Evolutionary conservation across 2,329 filamentous ascomycete species (phyloP).

Genomic region (Colletotrichum sp.): DNA sequence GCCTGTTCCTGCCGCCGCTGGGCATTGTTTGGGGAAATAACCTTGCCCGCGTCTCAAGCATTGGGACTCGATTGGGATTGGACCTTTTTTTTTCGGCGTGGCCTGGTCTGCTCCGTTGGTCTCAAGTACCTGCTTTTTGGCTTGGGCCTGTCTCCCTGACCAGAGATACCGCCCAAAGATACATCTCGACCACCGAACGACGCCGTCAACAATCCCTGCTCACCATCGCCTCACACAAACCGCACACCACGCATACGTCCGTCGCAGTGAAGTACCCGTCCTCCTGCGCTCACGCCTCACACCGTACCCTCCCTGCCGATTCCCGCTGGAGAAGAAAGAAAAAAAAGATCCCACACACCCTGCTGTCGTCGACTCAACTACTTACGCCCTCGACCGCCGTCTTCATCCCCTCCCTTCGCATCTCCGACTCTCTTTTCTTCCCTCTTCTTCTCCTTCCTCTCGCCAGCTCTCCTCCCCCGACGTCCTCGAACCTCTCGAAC

Average conservation of each 20-base stretch:
- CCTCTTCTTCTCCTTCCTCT: not conserved
- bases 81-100: not conserved
- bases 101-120: not conserved
- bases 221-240: constrained; percentile 17
- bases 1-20: constrained; percentile 9
- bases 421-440: constrained; percentile 13
- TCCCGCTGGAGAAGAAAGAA: constrained; percentile 12
- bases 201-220: constrained; percentile 15
- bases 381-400: constrained; percentile 17
- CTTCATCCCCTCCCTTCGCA: constrained; percentile 13
- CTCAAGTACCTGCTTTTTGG: not conserved
- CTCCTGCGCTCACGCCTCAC: not conserved
- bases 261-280: not conserved
- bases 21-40: constrained; percentile 4
- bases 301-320: constrained; percentile 14
- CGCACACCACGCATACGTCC: not conserved
- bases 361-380: constrained; percentile 15
- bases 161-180: not conserved
- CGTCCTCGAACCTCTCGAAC: not conserved
- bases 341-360: constrained; percentile 2
- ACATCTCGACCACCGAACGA: not conserved
- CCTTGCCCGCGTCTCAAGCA: not conserved
- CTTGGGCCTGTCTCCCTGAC: not conserved
- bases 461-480: not conserved
- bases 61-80: not conserved